Conservation (phyloP, 345 rosid species). For the Gossypium mustelinum region DNA sequence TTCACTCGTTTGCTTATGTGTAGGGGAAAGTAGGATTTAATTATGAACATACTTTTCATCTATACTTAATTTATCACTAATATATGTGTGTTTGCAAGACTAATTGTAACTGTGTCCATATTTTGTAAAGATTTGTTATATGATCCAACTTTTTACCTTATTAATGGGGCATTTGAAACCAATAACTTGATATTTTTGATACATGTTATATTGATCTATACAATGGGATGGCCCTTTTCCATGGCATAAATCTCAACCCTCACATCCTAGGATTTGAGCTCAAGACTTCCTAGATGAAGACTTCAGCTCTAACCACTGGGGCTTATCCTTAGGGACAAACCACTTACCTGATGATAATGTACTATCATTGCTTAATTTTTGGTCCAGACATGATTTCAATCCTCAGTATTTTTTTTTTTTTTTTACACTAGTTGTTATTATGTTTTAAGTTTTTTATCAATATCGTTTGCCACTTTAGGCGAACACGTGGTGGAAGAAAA, state of each 20-base stretch:
- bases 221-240: not conserved
- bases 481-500: slow-evolving; percentile 67
- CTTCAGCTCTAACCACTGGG: not conserved
- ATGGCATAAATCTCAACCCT: not conserved
- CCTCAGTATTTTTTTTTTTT: not conserved
- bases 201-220: not conserved
- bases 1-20: not conserved
- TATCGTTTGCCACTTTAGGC: slow-evolving; percentile 39
- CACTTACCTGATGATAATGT: not conserved
- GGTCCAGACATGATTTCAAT: not conserved
- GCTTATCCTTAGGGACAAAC: not conserved
- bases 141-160: not conserved
- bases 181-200: not conserved
- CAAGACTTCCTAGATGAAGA: not conserved
- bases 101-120: not conserved
- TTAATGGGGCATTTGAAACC: not conserved
- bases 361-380: not conserved
- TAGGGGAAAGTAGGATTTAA: not conserved
- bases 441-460: not conserved
- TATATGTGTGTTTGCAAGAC: not conserved
- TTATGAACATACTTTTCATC: not conserved
- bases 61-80: not conserved
- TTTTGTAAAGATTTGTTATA: not conserved
- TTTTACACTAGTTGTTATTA: not conserved
- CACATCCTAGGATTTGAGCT: not conserved